A percentile compares a stretch with the other conserved stretches of the same genome.
Conservation (phyloP, 768 basidiomycete species). For the Phlegmacium glaucopus region DNA sequence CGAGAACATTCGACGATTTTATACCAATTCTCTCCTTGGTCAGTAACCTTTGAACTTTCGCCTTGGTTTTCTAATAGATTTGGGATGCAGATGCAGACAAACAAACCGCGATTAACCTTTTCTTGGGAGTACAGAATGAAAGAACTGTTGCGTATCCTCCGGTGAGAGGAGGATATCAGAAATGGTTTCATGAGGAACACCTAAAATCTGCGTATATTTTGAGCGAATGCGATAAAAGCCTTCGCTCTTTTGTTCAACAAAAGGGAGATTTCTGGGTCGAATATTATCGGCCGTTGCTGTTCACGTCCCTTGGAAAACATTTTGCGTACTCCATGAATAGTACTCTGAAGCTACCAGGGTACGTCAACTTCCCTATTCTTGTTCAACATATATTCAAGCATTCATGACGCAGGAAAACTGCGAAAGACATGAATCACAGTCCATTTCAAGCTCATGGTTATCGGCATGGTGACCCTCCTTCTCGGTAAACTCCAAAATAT, state of each 20-base stretch:
- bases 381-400: background rate
- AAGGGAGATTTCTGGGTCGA: slow-evolving; percentile 83
- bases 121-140: slow-evolving; percentile 73
- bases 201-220: slow-evolving; percentile 65
- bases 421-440: slow-evolving; percentile 63
- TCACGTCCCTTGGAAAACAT: slow-evolving; percentile 83
- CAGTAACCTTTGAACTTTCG: background rate
- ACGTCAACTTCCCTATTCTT: slow-evolving; percentile 17
- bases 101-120: slow-evolving; percentile 96
- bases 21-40: slow-evolving; percentile 92
- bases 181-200: slow-evolving; percentile 80
- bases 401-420: slow-evolving; percentile 53
- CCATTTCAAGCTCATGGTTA: slow-evolving; percentile 69
- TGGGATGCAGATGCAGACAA: slow-evolving; percentile 81
- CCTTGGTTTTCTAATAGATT: background rate
- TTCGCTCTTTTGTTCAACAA: slow-evolving; percentile 56
- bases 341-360: slow-evolving; percentile 82
- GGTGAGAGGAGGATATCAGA: slow-evolving; percentile 69
- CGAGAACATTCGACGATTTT: slow-evolving; percentile 92
- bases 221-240: slow-evolving; percentile 58
- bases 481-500: slow-evolving; percentile 22
- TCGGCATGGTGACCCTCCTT: slow-evolving; percentile 28
- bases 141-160: slow-evolving; percentile 46
- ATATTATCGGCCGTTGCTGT: slow-evolving; percentile 82
- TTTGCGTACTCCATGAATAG: slow-evolving; percentile 94